Percentiles rank a stretch among this genome's conserved stretches.
Conservation (phyloP, 2,329 filamentous ascomycete genomes). For the Apiospora pterosperma region DNA sequence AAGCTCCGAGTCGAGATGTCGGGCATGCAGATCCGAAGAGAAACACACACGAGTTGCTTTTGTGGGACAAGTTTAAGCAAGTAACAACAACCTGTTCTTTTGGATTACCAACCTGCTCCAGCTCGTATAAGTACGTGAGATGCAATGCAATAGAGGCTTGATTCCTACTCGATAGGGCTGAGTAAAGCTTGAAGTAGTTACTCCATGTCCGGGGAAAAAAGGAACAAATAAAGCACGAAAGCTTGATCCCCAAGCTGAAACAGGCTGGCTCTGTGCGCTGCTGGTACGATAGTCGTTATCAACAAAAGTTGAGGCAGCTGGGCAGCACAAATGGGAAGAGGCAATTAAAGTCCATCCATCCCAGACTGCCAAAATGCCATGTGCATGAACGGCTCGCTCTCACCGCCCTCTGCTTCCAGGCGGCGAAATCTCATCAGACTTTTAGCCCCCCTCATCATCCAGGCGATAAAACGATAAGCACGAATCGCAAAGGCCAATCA, state of each 20-base stretch:
- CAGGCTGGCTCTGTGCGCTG: not conserved
- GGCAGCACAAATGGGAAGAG: not conserved
- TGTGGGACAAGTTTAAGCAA: not conserved
- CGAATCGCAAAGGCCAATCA: not conserved
- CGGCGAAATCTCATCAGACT: not conserved
- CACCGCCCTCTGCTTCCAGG: conserved; percentile 2
- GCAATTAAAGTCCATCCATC: not conserved
- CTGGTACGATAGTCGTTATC: not conserved
- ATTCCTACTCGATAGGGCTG: not conserved
- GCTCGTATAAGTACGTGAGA: too few species aligned
- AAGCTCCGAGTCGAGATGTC: not conserved
- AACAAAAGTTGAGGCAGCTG: not conserved
- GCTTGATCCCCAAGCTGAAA: not conserved
- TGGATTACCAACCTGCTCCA: not conserved
- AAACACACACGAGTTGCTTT: not conserved
- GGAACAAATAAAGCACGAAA: not conserved
- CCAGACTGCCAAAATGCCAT: conserved; percentile 1
- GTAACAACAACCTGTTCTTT: not conserved
- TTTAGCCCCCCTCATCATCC: not conserved
- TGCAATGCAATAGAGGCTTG: not conserved
- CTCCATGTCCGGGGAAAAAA: not conserved
- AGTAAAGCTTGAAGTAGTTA: not conserved
- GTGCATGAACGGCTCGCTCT: conserved; percentile 7
- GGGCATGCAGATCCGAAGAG: not conserved
- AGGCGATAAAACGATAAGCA: conserved; percentile 1